phyloP scores from a whole-genome alignment of 2,329 filamentous ascomycete species.

The Diaporthe sp. region DNA sequence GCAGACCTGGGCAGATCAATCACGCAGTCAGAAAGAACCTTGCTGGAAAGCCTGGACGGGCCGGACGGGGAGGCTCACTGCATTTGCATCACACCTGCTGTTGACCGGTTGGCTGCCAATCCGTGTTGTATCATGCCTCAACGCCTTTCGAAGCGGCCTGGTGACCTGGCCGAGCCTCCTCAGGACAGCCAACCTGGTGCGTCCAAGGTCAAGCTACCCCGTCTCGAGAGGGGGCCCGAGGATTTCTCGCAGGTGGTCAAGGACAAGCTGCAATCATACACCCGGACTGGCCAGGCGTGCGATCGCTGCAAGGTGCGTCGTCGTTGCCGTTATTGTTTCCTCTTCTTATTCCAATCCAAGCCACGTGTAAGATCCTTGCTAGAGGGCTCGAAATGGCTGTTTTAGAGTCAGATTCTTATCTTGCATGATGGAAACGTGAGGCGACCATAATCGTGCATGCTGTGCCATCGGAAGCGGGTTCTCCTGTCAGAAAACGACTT shows the following conservation, averaged over 20 bases:
- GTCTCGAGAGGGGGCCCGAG: conserved; percentile 62
- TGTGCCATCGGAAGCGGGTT: neutral
- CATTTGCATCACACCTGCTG: neutral
- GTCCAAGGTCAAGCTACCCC: conserved; percentile 63
- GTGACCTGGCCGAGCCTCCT: conserved; percentile 54
- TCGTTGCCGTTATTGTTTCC: neutral
- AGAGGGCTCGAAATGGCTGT: neutral
- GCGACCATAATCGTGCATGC: neutral
- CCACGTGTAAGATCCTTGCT: too few relatives aligned
- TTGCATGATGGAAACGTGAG: neutral
- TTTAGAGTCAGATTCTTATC: neutral
- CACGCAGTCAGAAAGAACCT: conserved; percentile 1
- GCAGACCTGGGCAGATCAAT: neutral
- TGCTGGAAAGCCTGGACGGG: neutral
- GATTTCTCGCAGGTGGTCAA: conserved; percentile 71
- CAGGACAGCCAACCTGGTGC: conserved; percentile 47
- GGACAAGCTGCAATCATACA: conserved; percentile 68
- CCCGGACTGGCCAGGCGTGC: conserved; percentile 85
- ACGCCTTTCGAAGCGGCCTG: conserved; percentile 60
- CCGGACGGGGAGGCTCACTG: neutral
- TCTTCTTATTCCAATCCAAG: neutral
- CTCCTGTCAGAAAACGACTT: neutral
- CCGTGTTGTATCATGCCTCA: conserved; percentile 51
- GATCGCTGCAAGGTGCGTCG: conserved; percentile 84
- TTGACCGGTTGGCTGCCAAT: neutral